A percentile compares a stretch with the other conserved stretches of the same genome.
phyloP scores from a whole-genome alignment of 2,329 filamentous ascomycete species.

The Fusarium beomiforme region DNA sequence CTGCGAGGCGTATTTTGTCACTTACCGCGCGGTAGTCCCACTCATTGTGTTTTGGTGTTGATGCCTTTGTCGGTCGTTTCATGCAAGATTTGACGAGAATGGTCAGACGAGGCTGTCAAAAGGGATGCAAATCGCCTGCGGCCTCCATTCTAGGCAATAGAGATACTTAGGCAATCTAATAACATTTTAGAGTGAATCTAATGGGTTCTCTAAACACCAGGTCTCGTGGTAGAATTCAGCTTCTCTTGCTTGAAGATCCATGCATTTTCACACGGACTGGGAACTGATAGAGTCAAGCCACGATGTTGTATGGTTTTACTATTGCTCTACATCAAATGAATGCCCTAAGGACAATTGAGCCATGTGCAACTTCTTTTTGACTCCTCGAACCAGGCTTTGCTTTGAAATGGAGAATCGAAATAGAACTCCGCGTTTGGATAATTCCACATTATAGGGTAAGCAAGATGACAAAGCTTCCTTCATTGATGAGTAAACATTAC shows the following conservation, averaged over 20 bases:
- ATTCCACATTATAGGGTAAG: constrained; percentile 8
- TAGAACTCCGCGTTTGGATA: background rate
- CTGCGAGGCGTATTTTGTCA: background rate
- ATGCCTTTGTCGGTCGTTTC: constrained; percentile 3
- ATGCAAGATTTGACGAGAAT: background rate
- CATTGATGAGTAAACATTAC: constrained; percentile 18
- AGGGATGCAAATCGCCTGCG: too few relatives aligned
- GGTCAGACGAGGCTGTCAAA: background rate
- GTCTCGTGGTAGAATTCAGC: too few relatives aligned
- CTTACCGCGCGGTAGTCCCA: constrained; percentile 2
- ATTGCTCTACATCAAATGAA: background rate
- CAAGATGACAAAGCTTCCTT: background rate
- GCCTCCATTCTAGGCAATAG: too few relatives aligned
- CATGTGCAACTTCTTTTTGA: too few relatives aligned
- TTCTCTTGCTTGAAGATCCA: too few relatives aligned
- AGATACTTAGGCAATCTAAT: background rate
- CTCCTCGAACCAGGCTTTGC: background rate
- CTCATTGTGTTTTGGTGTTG: background rate
- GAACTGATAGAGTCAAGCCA: background rate
- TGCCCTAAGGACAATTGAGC: background rate
- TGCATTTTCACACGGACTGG: too few relatives aligned
- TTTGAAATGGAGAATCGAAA: background rate
- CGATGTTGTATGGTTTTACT: background rate
- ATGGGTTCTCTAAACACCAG: background rate
- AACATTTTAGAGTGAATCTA: background rate